Conservation (phyloP, 2,329 filamentous ascomycete genomes). For the Dendrostoma leiphaemia region DNA sequence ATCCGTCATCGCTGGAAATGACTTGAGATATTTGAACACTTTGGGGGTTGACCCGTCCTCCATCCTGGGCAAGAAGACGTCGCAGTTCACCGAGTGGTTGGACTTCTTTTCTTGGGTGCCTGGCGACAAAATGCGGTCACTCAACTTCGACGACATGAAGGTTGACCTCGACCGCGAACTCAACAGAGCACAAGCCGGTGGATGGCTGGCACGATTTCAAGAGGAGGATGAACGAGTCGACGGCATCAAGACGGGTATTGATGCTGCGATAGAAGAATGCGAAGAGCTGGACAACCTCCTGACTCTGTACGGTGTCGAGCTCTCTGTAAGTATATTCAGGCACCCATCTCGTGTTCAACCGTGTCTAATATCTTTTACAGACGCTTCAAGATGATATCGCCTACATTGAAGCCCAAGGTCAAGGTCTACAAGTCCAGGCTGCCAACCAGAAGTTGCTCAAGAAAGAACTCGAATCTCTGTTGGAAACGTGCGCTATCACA, state of each 20-base stretch:
- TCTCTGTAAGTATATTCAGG: constrained; percentile 63
- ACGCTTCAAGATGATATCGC: constrained; percentile 94
- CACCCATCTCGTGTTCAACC: not conserved
- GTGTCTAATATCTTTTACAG: constrained; percentile 42
- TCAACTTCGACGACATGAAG: constrained; percentile 78
- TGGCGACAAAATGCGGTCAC: constrained; percentile 70
- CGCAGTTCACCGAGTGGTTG: constrained; percentile 79
- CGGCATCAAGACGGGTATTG: constrained; percentile 80
- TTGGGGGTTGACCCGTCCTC: constrained; percentile 76
- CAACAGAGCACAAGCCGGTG: constrained; percentile 85
- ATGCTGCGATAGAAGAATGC: constrained; percentile 88
- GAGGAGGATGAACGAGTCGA: constrained; percentile 89
- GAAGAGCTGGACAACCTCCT: constrained; percentile 94
- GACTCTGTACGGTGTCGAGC: constrained; percentile 90
- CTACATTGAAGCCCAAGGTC: constrained; percentile 95
- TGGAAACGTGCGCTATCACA: constrained; percentile 89
- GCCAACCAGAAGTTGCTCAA: constrained; percentile 94
- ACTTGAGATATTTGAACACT: constrained; percentile 72
- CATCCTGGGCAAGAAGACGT: constrained; percentile 72
- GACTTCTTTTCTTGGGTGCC: constrained; percentile 86
- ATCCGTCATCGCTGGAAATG: constrained; percentile 68
- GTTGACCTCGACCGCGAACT: constrained; percentile 82
- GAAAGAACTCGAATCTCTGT: constrained; percentile 82
- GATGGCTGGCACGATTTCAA: constrained; percentile 80
- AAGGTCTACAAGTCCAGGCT: constrained; percentile 94